Base-by-base conservation (phyloP, 2,329 filamentous ascomycete species). In the Chrysoporthe austroafricana region DNA sequence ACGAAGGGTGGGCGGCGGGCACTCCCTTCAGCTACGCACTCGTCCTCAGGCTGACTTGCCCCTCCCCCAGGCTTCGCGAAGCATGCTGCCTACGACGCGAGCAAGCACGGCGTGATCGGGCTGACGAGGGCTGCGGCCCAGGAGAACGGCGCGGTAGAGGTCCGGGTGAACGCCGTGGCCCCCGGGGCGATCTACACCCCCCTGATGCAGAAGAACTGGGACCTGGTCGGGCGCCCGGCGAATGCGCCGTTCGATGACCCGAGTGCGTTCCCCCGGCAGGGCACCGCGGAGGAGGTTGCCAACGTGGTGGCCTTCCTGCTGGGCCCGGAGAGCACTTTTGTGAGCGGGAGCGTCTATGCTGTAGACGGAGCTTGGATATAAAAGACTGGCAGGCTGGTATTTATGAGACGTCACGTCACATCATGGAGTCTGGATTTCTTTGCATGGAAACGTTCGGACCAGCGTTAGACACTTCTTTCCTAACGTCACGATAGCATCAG, bases 131-230 rank as follows among this genome's bases (percentile, higher is more conserved):
- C 77, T 0, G 75, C 77, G 6, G 77, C 78, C 36, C 76, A 79
- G 67, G 78, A 80, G 70, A 75, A 74, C 42, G 83, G 83, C 44
- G 71, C 74, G 32, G 77, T 81, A 50, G 81, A 84, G 69, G 75
- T 85, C 63, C 76, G 79, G 13, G 78, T 80, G 66, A 85, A 86
- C 68, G 80, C 80, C 18, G 81, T 84, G 16, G 81, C 82, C 7
- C 83, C 82, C 0, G 84, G 83, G 4, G 77, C 82, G 6, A 85
- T 85, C 62, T 78, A 80, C 68, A 86, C 84, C 26, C 83, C 83
- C 9, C 69, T 85, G 72, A 81, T 85, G 79, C 77, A 82, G 67
- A 78, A 81, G 72, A 74, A 77, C 21, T 82, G 79, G 76, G 77
- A 80, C 59, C 69, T 76, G 16, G 72, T 73, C 64, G 70, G 75